Percentiles rank a stretch among this genome's conserved stretches.
phyloP scores from a whole-genome alignment of 2,329 filamentous ascomycete species.

The Ceratocystis alfenasii region DNA sequence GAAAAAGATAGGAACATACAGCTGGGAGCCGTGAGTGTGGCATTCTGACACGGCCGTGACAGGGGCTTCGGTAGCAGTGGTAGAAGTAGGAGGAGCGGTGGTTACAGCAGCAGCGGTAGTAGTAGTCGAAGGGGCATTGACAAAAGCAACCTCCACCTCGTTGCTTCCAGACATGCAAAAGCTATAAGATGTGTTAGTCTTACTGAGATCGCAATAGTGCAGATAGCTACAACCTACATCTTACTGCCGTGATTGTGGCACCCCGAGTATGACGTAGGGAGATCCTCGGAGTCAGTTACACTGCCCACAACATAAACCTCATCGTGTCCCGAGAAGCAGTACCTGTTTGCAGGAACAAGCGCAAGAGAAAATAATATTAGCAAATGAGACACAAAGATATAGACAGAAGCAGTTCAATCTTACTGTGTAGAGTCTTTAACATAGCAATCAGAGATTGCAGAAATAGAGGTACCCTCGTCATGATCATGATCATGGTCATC shows the following conservation, averaged over 20 bases:
- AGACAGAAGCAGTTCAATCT: neutral
- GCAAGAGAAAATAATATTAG: conserved; percentile 1
- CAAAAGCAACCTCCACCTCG: conserved; percentile 32
- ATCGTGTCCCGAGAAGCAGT: conserved; percentile 34
- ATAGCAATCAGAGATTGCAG: conserved; percentile 18
- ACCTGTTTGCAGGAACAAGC: conserved; percentile 27
- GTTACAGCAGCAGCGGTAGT: conserved; percentile 21
- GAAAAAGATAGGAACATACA: conserved; percentile 29
- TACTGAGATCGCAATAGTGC: conserved; percentile 22
- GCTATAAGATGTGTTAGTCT: neutral
- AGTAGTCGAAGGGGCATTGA: conserved; percentile 22
- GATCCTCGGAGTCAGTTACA: conserved; percentile 41
- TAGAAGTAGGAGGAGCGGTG: conserved; percentile 10
- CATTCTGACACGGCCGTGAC: conserved; percentile 34
- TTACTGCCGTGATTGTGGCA: conserved; percentile 51
- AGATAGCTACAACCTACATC: conserved; percentile 34
- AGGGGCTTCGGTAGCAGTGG: conserved; percentile 20
- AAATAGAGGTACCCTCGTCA: neutral
- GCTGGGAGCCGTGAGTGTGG: conserved; percentile 32
- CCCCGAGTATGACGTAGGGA: conserved; percentile 49
- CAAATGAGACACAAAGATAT: neutral
- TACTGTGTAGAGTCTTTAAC: conserved; percentile 18
- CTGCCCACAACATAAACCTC: conserved; percentile 37
- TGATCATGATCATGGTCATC: neutral
- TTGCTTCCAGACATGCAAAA: conserved; percentile 34